Evolutionary conservation across 495 filamentous ascomycete species (phyloP).

Genomic region (Xylaria acuta): DNA sequence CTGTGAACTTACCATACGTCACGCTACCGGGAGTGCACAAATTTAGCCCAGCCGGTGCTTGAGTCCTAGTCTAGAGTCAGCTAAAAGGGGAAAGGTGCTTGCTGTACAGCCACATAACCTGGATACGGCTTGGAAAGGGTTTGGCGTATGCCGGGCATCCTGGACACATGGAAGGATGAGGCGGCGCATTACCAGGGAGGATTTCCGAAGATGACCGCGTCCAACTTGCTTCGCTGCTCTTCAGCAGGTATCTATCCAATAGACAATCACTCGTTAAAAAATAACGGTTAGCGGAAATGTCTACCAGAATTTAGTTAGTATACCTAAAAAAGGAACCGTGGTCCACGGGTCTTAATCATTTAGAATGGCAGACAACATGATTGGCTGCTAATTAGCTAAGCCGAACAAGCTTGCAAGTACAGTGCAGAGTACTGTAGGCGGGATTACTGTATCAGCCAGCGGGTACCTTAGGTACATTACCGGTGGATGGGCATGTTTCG

Average conservation of each 20-base stretch:
- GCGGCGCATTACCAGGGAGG: background rate
- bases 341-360: background rate
- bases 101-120: constrained; percentile 3
- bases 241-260: background rate
- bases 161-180: background rate
- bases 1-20: background rate
- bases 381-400: background rate
- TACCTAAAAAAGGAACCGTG: no score
- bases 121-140: background rate
- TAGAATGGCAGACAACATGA: background rate
- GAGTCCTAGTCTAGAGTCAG: background rate
- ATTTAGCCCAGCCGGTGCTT: background rate
- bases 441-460: no score
- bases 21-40: constrained; percentile 1
- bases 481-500: background rate
- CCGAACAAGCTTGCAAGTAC: background rate
- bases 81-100: background rate
- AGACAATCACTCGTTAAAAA: background rate
- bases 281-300: background rate
- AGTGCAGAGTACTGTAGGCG: no score
- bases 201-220: background rate
- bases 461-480: no score
- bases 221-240: background rate
- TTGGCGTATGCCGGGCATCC: background rate
- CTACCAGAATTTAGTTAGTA: background rate